A percentile compares a stretch with the other conserved stretches of the same genome.
Conservation (phyloP, 306 rosid species). For the Glycine latifolia region DNA sequence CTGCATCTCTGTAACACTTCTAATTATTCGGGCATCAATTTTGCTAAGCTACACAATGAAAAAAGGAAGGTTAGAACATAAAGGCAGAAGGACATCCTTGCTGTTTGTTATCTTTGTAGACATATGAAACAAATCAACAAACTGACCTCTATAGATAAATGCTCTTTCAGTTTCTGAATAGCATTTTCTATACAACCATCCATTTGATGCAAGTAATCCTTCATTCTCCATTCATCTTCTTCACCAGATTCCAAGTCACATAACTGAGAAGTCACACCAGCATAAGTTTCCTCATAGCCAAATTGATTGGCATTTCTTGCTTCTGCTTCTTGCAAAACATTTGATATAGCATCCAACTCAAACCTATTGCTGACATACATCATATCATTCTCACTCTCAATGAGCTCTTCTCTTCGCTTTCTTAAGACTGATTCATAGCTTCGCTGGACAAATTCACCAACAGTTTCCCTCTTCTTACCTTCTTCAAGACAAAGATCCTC, state of each 20-base stretch:
- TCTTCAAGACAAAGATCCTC: constrained; percentile 91
- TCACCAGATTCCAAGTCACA: constrained; percentile 90
- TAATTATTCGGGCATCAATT: constrained; percentile 80
- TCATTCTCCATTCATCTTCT: constrained; percentile 88
- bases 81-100: constrained; percentile 39
- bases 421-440: constrained; percentile 80
- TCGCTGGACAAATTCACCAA: constrained; percentile 64
- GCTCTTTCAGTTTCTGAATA: constrained; percentile 89
- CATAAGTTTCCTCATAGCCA: constrained; percentile 74
- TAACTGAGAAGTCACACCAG: constrained; percentile 70
- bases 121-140: constrained; percentile 36
- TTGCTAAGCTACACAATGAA: constrained; percentile 81
- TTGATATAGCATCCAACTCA: constrained; percentile 78
- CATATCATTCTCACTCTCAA: constrained; percentile 71
- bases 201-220: constrained; percentile 77
- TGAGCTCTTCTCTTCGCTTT: constrained; percentile 83
- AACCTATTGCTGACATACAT: constrained; percentile 57
- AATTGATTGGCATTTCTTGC: constrained; percentile 70
- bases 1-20: constrained; percentile 79
- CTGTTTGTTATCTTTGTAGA: constrained; percentile 32
- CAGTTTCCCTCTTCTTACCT: constrained; percentile 78
- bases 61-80: constrained; percentile 50
- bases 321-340: constrained; percentile 87
- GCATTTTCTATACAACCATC: constrained; percentile 82
- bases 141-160: constrained; percentile 81